Conservation (phyloP, 768 basidiomycete genomes). For the Termitomyces sp. region DNA sequence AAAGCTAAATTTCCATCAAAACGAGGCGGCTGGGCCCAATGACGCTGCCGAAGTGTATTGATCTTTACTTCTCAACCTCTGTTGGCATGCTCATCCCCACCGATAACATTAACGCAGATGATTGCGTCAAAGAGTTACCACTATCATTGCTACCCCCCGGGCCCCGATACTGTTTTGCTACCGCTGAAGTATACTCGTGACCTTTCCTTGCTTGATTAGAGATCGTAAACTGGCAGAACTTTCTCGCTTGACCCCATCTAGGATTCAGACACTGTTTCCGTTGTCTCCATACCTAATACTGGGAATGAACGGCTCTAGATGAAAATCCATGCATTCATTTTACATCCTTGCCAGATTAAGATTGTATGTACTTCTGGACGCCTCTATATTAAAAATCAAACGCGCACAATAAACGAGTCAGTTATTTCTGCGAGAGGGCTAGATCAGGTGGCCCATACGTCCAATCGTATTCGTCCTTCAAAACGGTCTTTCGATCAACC, state of each 20-base stretch:
- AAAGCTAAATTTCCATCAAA: constrained; percentile 3
- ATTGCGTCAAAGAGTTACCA: background rate
- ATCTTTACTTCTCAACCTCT: background rate
- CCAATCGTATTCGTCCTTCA: background rate
- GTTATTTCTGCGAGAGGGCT: background rate
- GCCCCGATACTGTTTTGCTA: background rate
- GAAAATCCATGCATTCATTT: background rate
- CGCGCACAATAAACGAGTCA: background rate
- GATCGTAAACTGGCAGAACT: background rate
- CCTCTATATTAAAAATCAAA: background rate
- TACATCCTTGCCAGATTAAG: background rate
- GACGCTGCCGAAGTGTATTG: background rate
- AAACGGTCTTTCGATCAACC: background rate
- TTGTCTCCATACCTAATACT: background rate
- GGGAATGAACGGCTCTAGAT: background rate
- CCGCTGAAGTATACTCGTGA: background rate
- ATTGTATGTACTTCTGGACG: background rate
- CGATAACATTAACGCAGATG: background rate
- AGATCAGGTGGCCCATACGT: background rate
- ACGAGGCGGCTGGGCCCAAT: constrained; percentile 1
- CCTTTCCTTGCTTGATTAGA: background rate
- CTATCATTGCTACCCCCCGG: background rate
- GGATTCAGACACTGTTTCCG: background rate
- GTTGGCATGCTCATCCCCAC: background rate
- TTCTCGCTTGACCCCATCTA: background rate